These are phyloP conservation scores for Colletotrichum melonis DNA, from an alignment of 2,329 filamentous ascomycete species.

Conservation along the genomic window DNA sequence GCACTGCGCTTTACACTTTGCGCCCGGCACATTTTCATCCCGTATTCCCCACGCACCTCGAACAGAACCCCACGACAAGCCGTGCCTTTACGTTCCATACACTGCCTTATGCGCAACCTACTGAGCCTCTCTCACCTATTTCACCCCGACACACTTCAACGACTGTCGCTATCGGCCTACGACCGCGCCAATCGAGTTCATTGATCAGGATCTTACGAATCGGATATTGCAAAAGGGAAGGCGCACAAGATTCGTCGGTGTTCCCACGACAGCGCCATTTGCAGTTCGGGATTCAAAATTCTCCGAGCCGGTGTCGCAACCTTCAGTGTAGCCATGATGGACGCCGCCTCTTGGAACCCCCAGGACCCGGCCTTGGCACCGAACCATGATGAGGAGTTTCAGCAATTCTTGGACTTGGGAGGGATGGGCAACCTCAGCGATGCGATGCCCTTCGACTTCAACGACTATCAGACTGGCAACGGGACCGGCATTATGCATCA, in stretches of 20 bases:
- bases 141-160: background rate
- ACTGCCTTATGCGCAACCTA: constrained; percentile 6
- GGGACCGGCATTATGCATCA: constrained; percentile 53
- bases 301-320: constrained; percentile 1
- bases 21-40: background rate
- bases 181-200: background rate
- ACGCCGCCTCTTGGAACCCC: constrained; percentile 64
- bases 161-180: constrained; percentile 18
- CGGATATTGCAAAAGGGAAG: background rate
- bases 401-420: constrained; percentile 72
- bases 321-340: constrained; percentile 58
- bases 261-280: background rate
- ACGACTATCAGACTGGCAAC: constrained; percentile 59
- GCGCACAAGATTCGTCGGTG: background rate
- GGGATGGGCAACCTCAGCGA: constrained; percentile 65
- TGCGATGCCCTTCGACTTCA: constrained; percentile 70
- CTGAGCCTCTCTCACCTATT: background rate
- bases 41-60: constrained; percentile 12
- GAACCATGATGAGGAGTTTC: constrained; percentile 69
- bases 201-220: background rate
- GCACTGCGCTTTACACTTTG: constrained; percentile 11
- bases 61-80: constrained; percentile 24
- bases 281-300: background rate
- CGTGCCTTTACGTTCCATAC: background rate
- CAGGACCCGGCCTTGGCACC: constrained; percentile 66